These are phyloP conservation scores for Aquilaria malaccensis DNA, from an alignment of 345 rosid species.

Conservation along the genomic window DNA sequence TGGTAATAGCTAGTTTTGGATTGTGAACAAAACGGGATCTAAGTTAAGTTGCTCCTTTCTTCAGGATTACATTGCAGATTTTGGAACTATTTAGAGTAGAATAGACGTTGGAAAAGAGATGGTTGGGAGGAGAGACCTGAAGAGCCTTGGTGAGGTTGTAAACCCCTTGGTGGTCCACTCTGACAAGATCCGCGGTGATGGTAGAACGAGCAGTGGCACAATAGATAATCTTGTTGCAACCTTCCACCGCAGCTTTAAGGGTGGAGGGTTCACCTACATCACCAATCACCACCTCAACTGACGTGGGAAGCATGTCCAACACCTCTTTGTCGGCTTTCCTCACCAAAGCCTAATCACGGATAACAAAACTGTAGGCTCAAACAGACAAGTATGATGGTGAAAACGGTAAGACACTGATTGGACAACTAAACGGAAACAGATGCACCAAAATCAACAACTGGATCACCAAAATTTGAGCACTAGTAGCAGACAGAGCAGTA, in stretches of 20 bases:
- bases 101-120: neutral
- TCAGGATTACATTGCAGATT: too few relatives aligned
- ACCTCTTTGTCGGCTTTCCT: slow-evolving; percentile 65
- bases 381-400: neutral
- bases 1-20: too few relatives aligned
- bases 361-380: slow-evolving; percentile 7
- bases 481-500: too few relatives aligned
- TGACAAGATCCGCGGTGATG: slow-evolving; percentile 74
- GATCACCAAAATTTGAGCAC: too few relatives aligned
- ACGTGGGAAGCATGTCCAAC: slow-evolving; percentile 76
- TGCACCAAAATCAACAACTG: too few relatives aligned
- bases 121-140: slow-evolving; percentile 36
- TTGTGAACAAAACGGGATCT: too few relatives aligned
- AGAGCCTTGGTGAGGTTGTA: slow-evolving; percentile 84
- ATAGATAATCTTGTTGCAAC: slow-evolving; percentile 84
- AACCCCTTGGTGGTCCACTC: slow-evolving; percentile 92
- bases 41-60: too few relatives aligned
- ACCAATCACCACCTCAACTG: slow-evolving; percentile 74
- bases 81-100: too few relatives aligned
- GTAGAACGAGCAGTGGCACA: slow-evolving; percentile 95
- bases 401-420: neutral
- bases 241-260: slow-evolving; percentile 61
- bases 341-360: slow-evolving; percentile 51
- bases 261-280: slow-evolving; percentile 85
- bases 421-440: too few relatives aligned